These are phyloP conservation scores for Lactifluus pinguis DNA, from an alignment of 768 basidiomycete species.

Conservation along the genomic window DNA sequence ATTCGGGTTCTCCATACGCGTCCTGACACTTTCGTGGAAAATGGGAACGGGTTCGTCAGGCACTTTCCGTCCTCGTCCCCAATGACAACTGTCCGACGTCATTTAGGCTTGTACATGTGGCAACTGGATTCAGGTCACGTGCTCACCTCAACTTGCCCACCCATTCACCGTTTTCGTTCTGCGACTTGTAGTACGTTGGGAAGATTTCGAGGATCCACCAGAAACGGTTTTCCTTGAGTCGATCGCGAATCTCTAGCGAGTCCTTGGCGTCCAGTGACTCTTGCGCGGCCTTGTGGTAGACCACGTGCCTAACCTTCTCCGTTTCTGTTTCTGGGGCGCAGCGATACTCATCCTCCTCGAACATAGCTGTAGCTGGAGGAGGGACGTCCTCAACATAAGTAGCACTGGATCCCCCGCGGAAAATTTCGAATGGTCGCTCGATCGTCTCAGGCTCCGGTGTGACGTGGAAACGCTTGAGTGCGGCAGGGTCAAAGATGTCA, in stretches of 20 bases:
- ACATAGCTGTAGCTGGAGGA: not conserved
- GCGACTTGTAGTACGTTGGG: conserved; percentile 45
- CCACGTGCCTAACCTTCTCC: not conserved
- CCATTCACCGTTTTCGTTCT: conserved; percentile 49
- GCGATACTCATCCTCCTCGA: not conserved
- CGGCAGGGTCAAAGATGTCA: not conserved
- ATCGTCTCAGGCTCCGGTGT: not conserved
- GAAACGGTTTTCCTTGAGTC: conserved; percentile 31
- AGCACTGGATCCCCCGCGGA: not conserved
- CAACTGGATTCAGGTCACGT: not conserved
- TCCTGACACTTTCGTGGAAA: conserved; percentile 56
- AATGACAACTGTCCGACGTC: conserved; percentile 33
- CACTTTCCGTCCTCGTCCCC: conserved; percentile 52
- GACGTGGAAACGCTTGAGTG: not conserved
- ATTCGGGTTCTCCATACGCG: conserved; percentile 39
- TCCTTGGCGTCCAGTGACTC: conserved; percentile 14
- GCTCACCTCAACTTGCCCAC: conserved; percentile 46
- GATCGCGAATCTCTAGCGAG: conserved; percentile 46
- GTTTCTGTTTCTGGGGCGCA: not conserved
- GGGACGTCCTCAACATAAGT: not conserved
- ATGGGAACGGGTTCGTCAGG: conserved; percentile 42
- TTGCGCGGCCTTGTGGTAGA: not conserved
- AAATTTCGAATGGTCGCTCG: not conserved
- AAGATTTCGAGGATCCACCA: conserved; percentile 72
- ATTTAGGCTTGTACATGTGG: not conserved